Evolutionary conservation across 2,329 filamentous ascomycete species (phyloP).

Genomic region (Neoarthrinium moseri): DNA sequence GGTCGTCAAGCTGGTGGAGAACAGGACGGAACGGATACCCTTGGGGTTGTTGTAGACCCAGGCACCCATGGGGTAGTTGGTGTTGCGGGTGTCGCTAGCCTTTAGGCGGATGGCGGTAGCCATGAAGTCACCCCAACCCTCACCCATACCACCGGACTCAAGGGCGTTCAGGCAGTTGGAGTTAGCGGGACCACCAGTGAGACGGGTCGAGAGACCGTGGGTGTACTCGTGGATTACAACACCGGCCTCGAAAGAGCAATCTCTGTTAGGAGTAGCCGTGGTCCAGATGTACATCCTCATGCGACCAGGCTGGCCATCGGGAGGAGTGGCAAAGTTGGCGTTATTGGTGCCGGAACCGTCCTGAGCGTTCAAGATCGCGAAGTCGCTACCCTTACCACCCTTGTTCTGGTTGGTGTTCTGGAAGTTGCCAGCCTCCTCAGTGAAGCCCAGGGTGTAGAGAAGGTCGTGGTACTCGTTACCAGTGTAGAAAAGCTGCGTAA

Average conservation of each 20-base stretch:
- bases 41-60: constrained; percentile 38
- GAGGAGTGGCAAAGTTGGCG: constrained; percentile 55
- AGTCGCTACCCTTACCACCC: constrained; percentile 51
- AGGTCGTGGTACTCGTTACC: constrained; percentile 60
- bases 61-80: constrained; percentile 43
- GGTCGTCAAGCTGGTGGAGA: constrained; percentile 40
- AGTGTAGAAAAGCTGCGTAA: constrained; percentile 61
- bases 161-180: constrained; percentile 38
- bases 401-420: constrained; percentile 54
- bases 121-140: constrained; percentile 51
- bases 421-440: constrained; percentile 59
- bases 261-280: constrained; percentile 43
- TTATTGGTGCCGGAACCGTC: constrained; percentile 56
- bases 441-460: constrained; percentile 56
- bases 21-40: constrained; percentile 44
- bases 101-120: constrained; percentile 47
- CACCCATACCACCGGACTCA: constrained; percentile 48
- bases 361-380: constrained; percentile 55
- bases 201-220: constrained; percentile 55
- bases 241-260: constrained; percentile 57
- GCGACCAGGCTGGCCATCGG: constrained; percentile 47
- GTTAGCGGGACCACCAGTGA: constrained; percentile 59
- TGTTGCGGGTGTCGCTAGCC: constrained; percentile 39
- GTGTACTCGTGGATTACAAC: constrained; percentile 61
- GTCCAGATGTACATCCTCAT: constrained; percentile 63